phyloP scores from a whole-genome alignment of 1,284 basidiomycete genomes.

The Ustilago crameri region DNA sequence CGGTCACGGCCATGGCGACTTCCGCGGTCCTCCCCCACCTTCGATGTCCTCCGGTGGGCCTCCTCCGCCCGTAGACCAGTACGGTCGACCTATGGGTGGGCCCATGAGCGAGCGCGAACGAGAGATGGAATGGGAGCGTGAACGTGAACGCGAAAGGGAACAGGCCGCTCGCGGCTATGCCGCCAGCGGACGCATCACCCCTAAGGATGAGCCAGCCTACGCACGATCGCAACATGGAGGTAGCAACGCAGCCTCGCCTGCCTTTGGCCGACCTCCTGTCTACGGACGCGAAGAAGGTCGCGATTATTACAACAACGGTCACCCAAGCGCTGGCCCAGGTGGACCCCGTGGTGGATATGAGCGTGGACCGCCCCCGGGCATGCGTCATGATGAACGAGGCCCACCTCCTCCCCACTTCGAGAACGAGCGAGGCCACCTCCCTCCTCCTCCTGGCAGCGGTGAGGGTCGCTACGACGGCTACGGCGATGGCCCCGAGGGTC shows the following conservation, averaged over 20 bases:
- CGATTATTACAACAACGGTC: slow-evolving; percentile 44
- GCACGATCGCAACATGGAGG: slow-evolving; percentile 45
- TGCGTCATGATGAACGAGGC: slow-evolving; percentile 40
- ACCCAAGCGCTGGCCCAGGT: slow-evolving; percentile 21
- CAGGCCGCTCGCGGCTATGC: slow-evolving; percentile 40
- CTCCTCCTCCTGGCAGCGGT: slow-evolving; percentile 22
- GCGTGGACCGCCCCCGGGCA: slow-evolving; percentile 33
- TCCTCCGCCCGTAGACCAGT: slow-evolving; percentile 43
- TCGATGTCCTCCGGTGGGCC: slow-evolving; percentile 30
- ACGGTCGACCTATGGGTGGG: slow-evolving; percentile 42
- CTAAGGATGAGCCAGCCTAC: slow-evolving; percentile 45
- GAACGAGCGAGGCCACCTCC: slow-evolving; percentile 33
- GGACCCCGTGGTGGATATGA: slow-evolving; percentile 40
- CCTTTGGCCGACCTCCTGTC: slow-evolving; percentile 42
- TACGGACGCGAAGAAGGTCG: slow-evolving; percentile 44
- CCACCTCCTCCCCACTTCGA: slow-evolving; percentile 31
- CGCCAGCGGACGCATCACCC: slow-evolving; percentile 44
- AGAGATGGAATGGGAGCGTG: slow-evolving; percentile 51
- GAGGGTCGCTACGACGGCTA: slow-evolving; percentile 33
- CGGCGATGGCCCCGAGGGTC: slow-evolving; percentile 27
- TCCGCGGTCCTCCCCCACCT: slow-evolving; percentile 33
- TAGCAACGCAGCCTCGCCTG: slow-evolving; percentile 51
- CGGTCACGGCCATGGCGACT: slow-evolving; percentile 31
- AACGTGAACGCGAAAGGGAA: slow-evolving; percentile 45
- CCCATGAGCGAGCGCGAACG: slow-evolving; percentile 49